phyloP scores from a whole-genome alignment of 345 rosid genomes.

The Moricandia moricandioides region DNA sequence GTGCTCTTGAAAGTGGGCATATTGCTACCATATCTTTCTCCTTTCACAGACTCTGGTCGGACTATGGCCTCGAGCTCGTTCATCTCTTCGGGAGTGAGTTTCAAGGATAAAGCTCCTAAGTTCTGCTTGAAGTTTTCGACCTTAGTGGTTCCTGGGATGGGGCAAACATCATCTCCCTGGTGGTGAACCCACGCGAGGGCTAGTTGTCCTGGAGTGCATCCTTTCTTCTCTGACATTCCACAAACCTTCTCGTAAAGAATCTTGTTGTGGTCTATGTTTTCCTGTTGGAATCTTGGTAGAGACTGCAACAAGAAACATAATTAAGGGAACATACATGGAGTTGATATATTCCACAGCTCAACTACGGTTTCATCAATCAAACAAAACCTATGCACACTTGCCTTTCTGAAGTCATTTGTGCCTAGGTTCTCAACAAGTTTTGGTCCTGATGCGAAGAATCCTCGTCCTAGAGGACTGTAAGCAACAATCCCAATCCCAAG shows the following conservation, averaged over 20 bases:
- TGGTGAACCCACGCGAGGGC: constrained; percentile 81
- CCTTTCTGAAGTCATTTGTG: constrained; percentile 47
- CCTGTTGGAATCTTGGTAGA: constrained; percentile 58
- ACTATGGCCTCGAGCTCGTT: constrained; percentile 53
- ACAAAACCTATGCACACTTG: background rate
- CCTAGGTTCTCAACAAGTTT: constrained; percentile 41
- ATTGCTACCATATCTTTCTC: constrained; percentile 17
- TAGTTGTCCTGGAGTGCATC: constrained; percentile 60
- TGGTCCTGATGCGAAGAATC: constrained; percentile 57
- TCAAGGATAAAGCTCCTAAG: constrained; percentile 55
- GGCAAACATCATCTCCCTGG: constrained; percentile 61
- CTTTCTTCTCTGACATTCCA: constrained; percentile 47
- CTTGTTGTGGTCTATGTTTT: constrained; percentile 53
- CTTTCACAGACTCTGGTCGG: constrained; percentile 39
- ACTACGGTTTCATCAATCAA: background rate
- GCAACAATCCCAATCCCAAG: constrained; percentile 77
- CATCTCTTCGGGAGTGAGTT: constrained; percentile 55
- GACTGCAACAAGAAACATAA: background rate
- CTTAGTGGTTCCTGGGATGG: constrained; percentile 65
- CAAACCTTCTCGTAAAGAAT: constrained; percentile 43
- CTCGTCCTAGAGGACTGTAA: constrained; percentile 67
- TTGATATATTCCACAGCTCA: background rate
- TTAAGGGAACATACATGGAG: too few species aligned
- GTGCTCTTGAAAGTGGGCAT: background rate
- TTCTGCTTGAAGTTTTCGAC: constrained; percentile 62